These are phyloP conservation scores for Pseudonitzschia pungens DNA, from an alignment of 108 stramenopile species.

Conservation along the genomic window DNA sequence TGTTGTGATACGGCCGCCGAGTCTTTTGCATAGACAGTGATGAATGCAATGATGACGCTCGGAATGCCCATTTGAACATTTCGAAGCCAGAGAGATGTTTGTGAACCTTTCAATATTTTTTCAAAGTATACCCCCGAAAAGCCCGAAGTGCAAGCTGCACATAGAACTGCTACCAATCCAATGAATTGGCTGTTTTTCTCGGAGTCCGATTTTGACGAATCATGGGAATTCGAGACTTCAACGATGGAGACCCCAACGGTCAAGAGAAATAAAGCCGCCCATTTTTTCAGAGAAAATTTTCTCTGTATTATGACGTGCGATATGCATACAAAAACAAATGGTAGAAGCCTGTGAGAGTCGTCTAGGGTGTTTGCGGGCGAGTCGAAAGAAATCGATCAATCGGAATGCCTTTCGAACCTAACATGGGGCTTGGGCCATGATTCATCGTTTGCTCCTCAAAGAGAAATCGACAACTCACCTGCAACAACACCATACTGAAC, in stretches of 20 bases:
- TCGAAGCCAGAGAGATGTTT: slow-evolving; percentile 90
- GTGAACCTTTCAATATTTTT: slow-evolving; percentile 89
- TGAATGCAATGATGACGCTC: slow-evolving; percentile 78
- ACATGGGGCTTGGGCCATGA: no score
- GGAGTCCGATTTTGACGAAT: slow-evolving; percentile 25
- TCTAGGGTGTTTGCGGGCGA: no score
- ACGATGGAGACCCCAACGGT: slow-evolving; percentile 92
- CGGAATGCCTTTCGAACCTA: no score
- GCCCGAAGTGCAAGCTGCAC: slow-evolving; percentile 93
- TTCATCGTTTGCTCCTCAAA: no score
- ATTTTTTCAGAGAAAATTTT: slow-evolving; percentile 73
- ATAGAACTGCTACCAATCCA: slow-evolving; percentile 89
- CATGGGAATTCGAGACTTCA: slow-evolving; percentile 71
- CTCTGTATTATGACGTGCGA: slow-evolving; percentile 17
- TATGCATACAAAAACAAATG: not conserved
- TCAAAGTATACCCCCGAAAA: slow-evolving; percentile 98
- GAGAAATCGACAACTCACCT: slow-evolving; percentile 40
- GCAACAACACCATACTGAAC: slow-evolving; percentile 90
- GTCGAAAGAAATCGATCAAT: no score
- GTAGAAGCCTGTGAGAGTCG: not conserved
- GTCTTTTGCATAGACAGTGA: slow-evolving; percentile 78
- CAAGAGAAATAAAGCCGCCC: slow-evolving; percentile 86
- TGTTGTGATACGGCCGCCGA: slow-evolving; percentile 43
- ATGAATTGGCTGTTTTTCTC: slow-evolving; percentile 59
- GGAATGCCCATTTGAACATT: slow-evolving; percentile 98